Base-by-base conservation (phyloP, 805 yeast species). In the Barnettozyma siamensis region DNA sequence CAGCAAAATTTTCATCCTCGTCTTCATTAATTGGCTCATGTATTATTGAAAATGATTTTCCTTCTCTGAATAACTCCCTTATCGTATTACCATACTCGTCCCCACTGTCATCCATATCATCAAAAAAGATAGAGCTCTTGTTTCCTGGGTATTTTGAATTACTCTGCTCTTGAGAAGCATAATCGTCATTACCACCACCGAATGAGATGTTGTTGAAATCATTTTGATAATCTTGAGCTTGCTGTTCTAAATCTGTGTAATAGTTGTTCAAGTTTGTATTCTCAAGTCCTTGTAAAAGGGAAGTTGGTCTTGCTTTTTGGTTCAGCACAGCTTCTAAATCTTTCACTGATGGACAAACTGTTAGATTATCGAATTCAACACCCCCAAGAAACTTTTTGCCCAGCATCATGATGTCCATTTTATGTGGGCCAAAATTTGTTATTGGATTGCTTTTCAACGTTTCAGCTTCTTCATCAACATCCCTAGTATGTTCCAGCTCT, bases 11-110 rank as follows among this genome's bases (percentile, higher is more conserved):
- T 12, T 52, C 54, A 2, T 44, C 54, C 10, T 52, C 54, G 2
- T 46, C 54, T 10, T 46, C 45, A 3, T 32, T 33, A 40, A 31
- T 39, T 7, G 26, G 11, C 23, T 38, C 46, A 26, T 42, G 46
- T 4, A 40, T 34, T 5, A 38, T 41, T 19, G 45, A 43, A 19
- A 41, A 53, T 2, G 54, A 48, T 36, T 54, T 55, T 8, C 45
- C 44, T 10, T 53, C 53, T 28, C 41, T 49, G 38, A 49, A 57
- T 3, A 57, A 32, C 38, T 46, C 47, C 23, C 58, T 43, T 41
- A 57, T 55, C 1, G 59, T 48, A 10, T 49, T 51, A 40, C 59
- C 59, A 31, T 52, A 55, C 35, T 51, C 51, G 40, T 53, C 51
- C 15, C 44, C 46, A 24, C 47, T 51, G 20, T 47, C 57, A 26